Evolutionary conservation across 805 yeast species (phyloP).

Genomic region (Metschnikowia cerradonensis): DNA sequence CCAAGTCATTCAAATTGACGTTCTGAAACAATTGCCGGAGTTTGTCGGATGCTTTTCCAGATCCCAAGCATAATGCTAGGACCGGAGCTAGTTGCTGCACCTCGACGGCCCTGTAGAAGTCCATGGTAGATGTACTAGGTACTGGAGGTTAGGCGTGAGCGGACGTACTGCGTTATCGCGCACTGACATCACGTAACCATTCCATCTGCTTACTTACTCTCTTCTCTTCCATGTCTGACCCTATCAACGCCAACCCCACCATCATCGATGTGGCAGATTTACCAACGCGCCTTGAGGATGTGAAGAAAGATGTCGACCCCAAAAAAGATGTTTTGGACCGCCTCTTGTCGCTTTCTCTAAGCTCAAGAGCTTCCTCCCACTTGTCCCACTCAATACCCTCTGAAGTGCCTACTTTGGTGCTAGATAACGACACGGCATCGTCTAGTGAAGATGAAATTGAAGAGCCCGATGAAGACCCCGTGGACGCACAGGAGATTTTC

Average conservation of each 20-base stretch:
- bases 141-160: neutral
- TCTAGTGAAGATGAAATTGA: slow-evolving; percentile 16
- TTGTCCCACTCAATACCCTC: slow-evolving; percentile 3
- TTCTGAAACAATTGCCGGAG: slow-evolving; percentile 9
- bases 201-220: neutral
- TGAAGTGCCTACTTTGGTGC: slow-evolving; percentile 25
- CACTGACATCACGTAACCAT: neutral
- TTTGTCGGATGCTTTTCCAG: slow-evolving; percentile 6
- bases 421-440: slow-evolving; percentile 20
- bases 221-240: slow-evolving; percentile 58
- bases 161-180: slow-evolving; percentile 3
- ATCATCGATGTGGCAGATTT: slow-evolving; percentile 70
- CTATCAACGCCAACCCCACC: slow-evolving; percentile 88
- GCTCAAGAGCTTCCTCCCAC: neutral
- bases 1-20: slow-evolving; percentile 18
- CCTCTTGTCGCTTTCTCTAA: slow-evolving; percentile 33
- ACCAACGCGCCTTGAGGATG: slow-evolving; percentile 55
- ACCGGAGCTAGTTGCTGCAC: slow-evolving; percentile 38
- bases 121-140: slow-evolving; percentile 22
- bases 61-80: slow-evolving; percentile 13
- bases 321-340: slow-evolving; percentile 22
- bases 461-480: slow-evolving; percentile 46
- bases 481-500: slow-evolving; percentile 81
- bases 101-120: slow-evolving; percentile 24
- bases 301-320: slow-evolving; percentile 9